Conservation (phyloP, 768 basidiomycete species). For the Auricularia heimuer region DNA sequence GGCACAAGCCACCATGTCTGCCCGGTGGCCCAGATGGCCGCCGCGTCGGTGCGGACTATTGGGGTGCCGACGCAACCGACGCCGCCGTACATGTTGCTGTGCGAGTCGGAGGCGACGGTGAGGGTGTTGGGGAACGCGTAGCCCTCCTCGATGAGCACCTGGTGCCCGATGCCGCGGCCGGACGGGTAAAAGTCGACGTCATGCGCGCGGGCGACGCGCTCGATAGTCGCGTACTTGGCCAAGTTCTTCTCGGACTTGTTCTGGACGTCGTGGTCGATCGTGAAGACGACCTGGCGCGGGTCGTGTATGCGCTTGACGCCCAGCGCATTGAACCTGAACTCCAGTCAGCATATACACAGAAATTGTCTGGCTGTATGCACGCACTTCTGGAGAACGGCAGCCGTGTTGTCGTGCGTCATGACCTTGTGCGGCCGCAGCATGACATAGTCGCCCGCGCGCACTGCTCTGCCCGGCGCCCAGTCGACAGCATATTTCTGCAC, state of each 20-base stretch:
- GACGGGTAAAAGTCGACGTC: slow-evolving; percentile 93
- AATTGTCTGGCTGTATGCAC: slow-evolving; percentile 18
- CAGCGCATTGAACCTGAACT: slow-evolving; percentile 80
- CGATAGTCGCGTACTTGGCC: slow-evolving; percentile 84
- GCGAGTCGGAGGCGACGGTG: slow-evolving; percentile 93
- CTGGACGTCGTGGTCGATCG: slow-evolving; percentile 96
- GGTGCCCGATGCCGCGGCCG: slow-evolving; percentile 95
- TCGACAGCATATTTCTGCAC: slow-evolving; percentile 97
- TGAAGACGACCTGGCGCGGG: slow-evolving; percentile 83
- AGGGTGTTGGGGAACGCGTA: slow-evolving; percentile 95
- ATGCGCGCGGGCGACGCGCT: slow-evolving; percentile 78
- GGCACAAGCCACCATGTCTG: slow-evolving; percentile 99
- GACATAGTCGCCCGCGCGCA: slow-evolving; percentile 96
- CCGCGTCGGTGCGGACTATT: slow-evolving; percentile 91
- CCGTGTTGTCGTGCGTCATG: slow-evolving; percentile 98
- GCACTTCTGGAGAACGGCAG: slow-evolving; percentile 94
- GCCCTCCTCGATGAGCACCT: slow-evolving; percentile 94
- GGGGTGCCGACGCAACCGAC: slow-evolving; percentile 96
- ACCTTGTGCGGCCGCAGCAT: slow-evolving; percentile 99
- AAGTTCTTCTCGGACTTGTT: slow-evolving; percentile 88
- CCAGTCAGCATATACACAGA: not conserved
- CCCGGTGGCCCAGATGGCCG: slow-evolving; percentile 95
- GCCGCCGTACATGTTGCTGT: slow-evolving; percentile 98
- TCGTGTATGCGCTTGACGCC: slow-evolving; percentile 78
- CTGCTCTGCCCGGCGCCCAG: slow-evolving; percentile 62